Percentiles rank a stretch among this genome's conserved stretches.
Evolutionary conservation across 2,329 filamentous ascomycete genomes (phyloP).

Genomic region (Ilyonectria sp.): DNA sequence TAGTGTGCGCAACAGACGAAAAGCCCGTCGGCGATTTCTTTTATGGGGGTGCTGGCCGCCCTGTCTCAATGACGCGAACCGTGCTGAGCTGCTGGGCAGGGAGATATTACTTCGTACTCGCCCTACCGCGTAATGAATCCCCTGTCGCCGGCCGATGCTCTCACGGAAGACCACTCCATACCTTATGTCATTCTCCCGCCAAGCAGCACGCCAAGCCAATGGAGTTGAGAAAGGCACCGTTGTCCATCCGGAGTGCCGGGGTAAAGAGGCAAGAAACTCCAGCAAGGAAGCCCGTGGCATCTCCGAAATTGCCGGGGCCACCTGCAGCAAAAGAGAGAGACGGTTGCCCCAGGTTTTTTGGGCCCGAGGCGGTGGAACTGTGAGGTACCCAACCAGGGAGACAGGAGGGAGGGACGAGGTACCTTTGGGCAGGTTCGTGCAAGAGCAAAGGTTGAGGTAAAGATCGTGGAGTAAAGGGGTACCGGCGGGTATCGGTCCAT

Average conservation of each 20-base stretch:
- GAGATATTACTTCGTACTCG: neutral
- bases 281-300: neutral
- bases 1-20: neutral
- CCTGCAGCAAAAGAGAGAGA: neutral
- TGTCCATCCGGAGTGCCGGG: slow-evolving; percentile 9
- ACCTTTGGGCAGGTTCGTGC: neutral
- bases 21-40: slow-evolving; percentile 11
- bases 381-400: neutral
- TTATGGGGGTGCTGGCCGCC: neutral
- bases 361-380: neutral
- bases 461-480: slow-evolving; percentile 4
- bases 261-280: slow-evolving; percentile 12
- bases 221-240: neutral
- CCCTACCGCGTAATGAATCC: neutral
- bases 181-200: neutral
- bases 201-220: neutral
- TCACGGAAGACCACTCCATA: neutral
- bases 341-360: slow-evolving; percentile 12
- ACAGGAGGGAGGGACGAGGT: neutral
- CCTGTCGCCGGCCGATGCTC: neutral
- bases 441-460: neutral
- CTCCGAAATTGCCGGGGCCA: slow-evolving; percentile 18
- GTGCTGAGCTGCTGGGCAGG: neutral
- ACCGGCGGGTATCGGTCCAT: neutral
- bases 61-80: neutral